Base-by-base conservation (phyloP, 306 rosid species). In the Vigna angularis region DNA sequence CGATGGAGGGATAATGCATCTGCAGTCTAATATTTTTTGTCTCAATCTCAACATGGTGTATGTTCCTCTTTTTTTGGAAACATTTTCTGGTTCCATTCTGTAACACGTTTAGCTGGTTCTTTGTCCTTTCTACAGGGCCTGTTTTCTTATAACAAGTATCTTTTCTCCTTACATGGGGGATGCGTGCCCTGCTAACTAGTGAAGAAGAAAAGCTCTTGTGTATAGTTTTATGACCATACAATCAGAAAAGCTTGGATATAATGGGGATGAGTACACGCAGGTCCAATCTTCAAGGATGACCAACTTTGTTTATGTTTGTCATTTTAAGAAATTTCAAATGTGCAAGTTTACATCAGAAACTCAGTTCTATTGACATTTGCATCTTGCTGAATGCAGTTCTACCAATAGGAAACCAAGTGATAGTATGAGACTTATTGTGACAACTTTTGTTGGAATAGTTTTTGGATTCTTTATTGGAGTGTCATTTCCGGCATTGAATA, bases 261-360 rank as follows among this genome's bases (percentile, higher is more conserved):
- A 96, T 96, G 99, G 98, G 96, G 77, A 90, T 83, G 67, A 67
- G 81, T 84, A 74, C 88, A 16, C 99, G 98, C 91, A 90, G 98
- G 99, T 93, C 63, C 70, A 73, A 18, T 56, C 50, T 44, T 76
- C 71, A 55, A 13, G 68, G 73, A 76, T 65, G 47, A 53, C 40
- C 53, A 67, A 72, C 62, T 79, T 79, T 66, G n/a, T 44, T 66
- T 32, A 20, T 75, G 77, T 30, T 56, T 76, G 20, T 52, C 67
- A 22, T 45, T 50, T 16, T 20, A 22, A 36, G 16, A 78, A 56
- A 74, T 26, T 74, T 81, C 62, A 7, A 32, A 26, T 49, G 14
- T 72, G 68, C 76, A 52, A 51, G 58, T 73, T 77, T 57, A 50
- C 66, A 64, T 65, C 47, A 12, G n/a, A 64, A 45, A 73, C 45